phyloP scores from a whole-genome alignment of 805 yeast genomes.

The Candida boleticola region DNA sequence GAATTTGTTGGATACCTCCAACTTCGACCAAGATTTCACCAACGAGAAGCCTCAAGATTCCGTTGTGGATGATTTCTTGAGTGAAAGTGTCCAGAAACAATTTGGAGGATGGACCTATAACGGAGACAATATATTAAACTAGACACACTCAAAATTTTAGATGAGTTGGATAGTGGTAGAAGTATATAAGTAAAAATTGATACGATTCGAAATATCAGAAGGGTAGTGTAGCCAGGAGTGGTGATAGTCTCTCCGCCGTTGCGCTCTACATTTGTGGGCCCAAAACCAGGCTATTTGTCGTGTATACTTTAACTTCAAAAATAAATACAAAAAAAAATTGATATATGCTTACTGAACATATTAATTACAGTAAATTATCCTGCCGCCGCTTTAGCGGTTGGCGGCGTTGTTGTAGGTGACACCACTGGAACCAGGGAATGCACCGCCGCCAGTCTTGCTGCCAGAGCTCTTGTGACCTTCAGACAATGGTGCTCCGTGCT shows the following conservation, averaged over 20 bases:
- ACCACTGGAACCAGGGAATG: slow-evolving; percentile 38
- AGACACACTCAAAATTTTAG: slow-evolving; percentile 1
- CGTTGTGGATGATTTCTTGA: slow-evolving; percentile 87
- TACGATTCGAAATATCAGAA: no score
- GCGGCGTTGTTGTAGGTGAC: slow-evolving; percentile 37
- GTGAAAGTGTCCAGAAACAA: slow-evolving; percentile 95
- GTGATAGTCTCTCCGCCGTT: no score
- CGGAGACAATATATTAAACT: slow-evolving; percentile 46
- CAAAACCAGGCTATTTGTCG: no score
- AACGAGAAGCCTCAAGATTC: slow-evolving; percentile 91
- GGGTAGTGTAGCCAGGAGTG: no score
- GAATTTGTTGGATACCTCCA: slow-evolving; percentile 84
- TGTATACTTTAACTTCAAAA: no score
- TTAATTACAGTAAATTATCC: no score
- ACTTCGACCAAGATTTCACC: slow-evolving; percentile 90
- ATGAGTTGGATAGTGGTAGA: not conserved
- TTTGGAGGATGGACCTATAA: slow-evolving; percentile 99
- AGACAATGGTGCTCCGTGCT: slow-evolving; percentile 35
- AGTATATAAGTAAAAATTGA: no score
- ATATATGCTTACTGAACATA: no score
- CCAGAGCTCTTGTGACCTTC: slow-evolving; percentile 20
- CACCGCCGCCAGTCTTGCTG: slow-evolving; percentile 24
- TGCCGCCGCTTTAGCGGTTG: slow-evolving; percentile 21
- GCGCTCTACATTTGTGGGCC: no score
- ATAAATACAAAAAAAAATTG: no score